Base-by-base conservation (phyloP, 352 stramenopile genomes). In the Phytopythium chamaehyphon region DNA sequence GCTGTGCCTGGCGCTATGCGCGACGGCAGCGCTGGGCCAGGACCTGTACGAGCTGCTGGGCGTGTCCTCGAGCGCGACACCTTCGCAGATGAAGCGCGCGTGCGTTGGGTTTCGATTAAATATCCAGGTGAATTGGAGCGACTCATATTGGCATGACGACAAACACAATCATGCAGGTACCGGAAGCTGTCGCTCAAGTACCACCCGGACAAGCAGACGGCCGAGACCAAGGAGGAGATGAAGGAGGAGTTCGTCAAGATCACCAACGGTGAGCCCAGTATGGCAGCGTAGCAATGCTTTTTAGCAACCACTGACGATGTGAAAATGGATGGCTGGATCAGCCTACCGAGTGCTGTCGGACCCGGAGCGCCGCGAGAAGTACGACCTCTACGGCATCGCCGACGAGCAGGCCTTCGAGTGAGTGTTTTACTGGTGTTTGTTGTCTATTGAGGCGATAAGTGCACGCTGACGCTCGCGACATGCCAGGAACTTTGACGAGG, bases 121-220 rank as follows among this genome's bases (percentile, higher is more conserved):
- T 3, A n/a, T n/a, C 2, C 15, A 18, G 10, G 16, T 43, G n/a
- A 24, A 24, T 24, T 10, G 38, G 15, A 22, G 37, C 16, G 35
- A 53, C 26, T 23, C n/a, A 39, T 10, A 33, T 15, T 14, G 3
- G 26, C 37, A 35, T 31, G 19, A 28, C 24, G 8, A 24, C 14
- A 22, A n/a, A 23, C 46, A 44, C 22, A 22, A 54, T 19, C 40
- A 10, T 45, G 26, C 43, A 85, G 74, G 51, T 98, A 98, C 73
- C 76, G 92, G 42, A 96, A 96, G 62, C 65, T 98, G 37, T 95
- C 82, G 55, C 78, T 97, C 42, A 91, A 97, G 66, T 98, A 96
- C 61, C 93, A 98, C 69, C 93, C 93, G 23, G 93, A 98, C 66
- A 97, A 97, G 71, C 90, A 96, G 47, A 84, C 88, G 24, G 71